Base-by-base conservation (phyloP, 2,329 filamentous ascomycete genomes). In the Trichoderma aggressivum region DNA sequence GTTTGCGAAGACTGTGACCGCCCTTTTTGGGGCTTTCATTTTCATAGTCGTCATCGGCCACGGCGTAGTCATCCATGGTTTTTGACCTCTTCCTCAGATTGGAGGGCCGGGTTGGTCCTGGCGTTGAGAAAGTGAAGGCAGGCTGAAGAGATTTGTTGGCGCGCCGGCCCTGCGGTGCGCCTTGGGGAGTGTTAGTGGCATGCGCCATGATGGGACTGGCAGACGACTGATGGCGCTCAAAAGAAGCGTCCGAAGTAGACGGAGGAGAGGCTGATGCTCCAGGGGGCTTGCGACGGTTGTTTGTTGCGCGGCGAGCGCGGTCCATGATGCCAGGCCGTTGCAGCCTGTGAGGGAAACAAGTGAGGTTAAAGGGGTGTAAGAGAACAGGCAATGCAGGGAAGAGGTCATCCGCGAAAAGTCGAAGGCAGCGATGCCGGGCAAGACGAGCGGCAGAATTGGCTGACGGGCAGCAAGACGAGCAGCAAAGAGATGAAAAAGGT, bases 1-100 rank as follows among this genome's bases (percentile, higher is more conserved):
- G 83, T 78, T 86, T 88, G 74, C 87, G 83, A 34, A 89, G 82
- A 39, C 86, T 87, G 79, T 89, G 87, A 62, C 87, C 87, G 66
- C 87, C 87, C 77, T 89, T 89, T 68, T 81, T 84, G 66, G 84
- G 87, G 71, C 82, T 84, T 73, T 84, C 81, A 47, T 82, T 80
- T 26, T 87, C 85, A 58, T 85, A 84, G n/a, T 83, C 82, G 16
- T 79, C 82, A 70, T 79, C 76, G 58, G 75, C 76, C 36, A 80
- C 76, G 69, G 73, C 74, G 65, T 75, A 79, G 72, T 75, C 80
- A n/a, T 85, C 83, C 75, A 84, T 82, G 68, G 81, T 83, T 63
- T 82, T 82, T 64, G 81, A 82, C 34, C 85, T 82, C 73, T 82
- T 85, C 70, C 82, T 85, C 55, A 79, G 72, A 75, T 73, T 78